Percentiles rank a stretch among this genome's conserved stretches.
Evolutionary conservation across 768 basidiomycete genomes (phyloP).

Genomic region (Boletus reticuloceps): DNA sequence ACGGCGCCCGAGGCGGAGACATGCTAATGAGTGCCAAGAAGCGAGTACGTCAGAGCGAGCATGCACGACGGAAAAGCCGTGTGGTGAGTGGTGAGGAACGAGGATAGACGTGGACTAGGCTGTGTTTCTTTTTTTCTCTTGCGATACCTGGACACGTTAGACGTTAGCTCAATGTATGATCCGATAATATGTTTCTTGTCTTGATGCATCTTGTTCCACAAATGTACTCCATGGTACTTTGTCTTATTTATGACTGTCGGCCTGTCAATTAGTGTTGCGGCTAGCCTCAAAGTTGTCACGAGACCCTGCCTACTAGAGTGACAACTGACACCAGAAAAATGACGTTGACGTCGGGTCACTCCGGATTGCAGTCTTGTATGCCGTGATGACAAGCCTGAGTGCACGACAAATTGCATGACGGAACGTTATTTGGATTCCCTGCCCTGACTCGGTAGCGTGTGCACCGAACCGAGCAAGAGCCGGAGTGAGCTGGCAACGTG

Average conservation of each 20-base stretch:
- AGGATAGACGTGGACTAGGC: constrained; percentile 14
- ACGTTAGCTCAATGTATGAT: constrained; percentile 10
- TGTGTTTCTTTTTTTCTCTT: not conserved
- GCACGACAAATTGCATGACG: no score
- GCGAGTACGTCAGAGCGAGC: constrained; percentile 74
- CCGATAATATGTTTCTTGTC: constrained; percentile 5
- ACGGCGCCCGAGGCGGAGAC: constrained; percentile 32
- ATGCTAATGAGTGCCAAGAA: constrained; percentile 68
- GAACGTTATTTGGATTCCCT: no score
- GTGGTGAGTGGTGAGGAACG: constrained; percentile 16
- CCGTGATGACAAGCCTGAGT: no score
- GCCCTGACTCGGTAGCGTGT: no score
- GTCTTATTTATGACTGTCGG: not conserved
- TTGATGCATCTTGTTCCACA: not conserved
- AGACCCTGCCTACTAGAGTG: no score
- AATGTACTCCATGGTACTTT: not conserved
- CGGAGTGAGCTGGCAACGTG: no score
- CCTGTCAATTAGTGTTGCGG: not conserved
- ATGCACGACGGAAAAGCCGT: constrained; percentile 55
- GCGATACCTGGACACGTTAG: constrained; percentile 5
- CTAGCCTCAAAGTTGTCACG: no score
- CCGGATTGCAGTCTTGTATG: no score
- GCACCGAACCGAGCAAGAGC: no score
- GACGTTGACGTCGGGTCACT: not conserved
- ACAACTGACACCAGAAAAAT: not conserved